Evolutionary conservation across 2,329 filamentous ascomycete species (phyloP).

Genomic region (Penicillium crustosum): DNA sequence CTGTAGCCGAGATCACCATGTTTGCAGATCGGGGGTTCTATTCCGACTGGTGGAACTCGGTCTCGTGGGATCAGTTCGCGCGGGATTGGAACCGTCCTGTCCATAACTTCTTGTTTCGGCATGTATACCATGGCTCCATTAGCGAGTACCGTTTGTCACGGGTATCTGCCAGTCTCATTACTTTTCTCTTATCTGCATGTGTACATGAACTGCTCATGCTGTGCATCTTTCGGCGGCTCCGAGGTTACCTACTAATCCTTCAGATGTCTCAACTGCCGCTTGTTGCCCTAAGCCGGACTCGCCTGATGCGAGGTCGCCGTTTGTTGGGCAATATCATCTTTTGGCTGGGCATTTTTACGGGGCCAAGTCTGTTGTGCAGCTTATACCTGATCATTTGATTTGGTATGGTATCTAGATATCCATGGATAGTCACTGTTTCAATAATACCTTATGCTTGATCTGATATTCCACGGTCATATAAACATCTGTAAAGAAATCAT

Average conservation of each 20-base stretch:
- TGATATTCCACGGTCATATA: not conserved
- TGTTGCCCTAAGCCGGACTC: conserved; percentile 65
- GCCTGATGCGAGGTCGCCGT: conserved; percentile 60
- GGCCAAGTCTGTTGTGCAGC: conserved; percentile 63
- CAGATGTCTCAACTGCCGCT: conserved; percentile 75
- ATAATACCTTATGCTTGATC: too few relatives aligned
- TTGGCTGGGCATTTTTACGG: conserved; percentile 76
- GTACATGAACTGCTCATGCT: conserved; percentile 78
- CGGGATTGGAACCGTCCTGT: conserved; percentile 81
- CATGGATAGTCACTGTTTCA: not conserved
- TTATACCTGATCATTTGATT: conserved; percentile 41
- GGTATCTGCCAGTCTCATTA: conserved; percentile 70
- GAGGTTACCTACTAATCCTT: conserved; percentile 45
- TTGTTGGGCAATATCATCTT: conserved; percentile 72
- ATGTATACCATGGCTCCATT: conserved; percentile 77
- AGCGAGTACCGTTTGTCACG: conserved; percentile 69
- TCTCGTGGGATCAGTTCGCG: conserved; percentile 65
- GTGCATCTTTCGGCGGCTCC: conserved; percentile 62
- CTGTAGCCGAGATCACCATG: conserved; percentile 71
- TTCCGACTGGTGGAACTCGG: conserved; percentile 53
- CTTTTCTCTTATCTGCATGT: conserved; percentile 69
- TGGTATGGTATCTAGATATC: not conserved
- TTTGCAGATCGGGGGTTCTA: conserved; percentile 74
- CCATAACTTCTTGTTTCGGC: conserved; percentile 72
- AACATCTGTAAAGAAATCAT: not conserved